Base-by-base conservation (phyloP, 306 rosid genomes). In the Coriaria nepalensis region DNA sequence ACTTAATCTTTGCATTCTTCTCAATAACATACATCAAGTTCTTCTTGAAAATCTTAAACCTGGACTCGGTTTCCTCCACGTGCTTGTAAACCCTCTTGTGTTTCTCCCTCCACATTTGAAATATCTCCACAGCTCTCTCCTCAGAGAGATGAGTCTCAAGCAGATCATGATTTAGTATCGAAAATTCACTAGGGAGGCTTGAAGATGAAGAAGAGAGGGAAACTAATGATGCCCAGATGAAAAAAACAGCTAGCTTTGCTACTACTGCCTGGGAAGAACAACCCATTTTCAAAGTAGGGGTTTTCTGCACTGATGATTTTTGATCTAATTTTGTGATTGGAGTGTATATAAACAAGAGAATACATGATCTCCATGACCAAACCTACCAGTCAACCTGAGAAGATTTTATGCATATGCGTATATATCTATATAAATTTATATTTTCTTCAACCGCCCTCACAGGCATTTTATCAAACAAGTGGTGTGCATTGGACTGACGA, bases 41-140 rank as follows among this genome's bases (percentile, higher is more conserved):
- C 64, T 61, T 68, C 78, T 78, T 73, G 75, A 85, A 85, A 57
- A 58, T 78, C 69, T 73, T 74, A 10, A 81, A 73, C 78, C 82
- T 78, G 55, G 37, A 29, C 52, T 61, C 61, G 8, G 41, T 68
- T 60, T 85, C 92, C 57, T 71, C 93, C 0, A 55, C 62, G 33
- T 70, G 65, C 33, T 4, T 46, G 61, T 84, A 84, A n/a, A 57
- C 55, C 68, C 53, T 80, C 15, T 10, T 43, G 63, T 75, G 76
- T 50, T 75, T 65, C 67, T 55, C 39, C 65, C 53, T 80, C 95
- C 95, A 80, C 9, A 15, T 43, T 47, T 68, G 75, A 59, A 85
- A 80, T n/a, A 85, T 46, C 62, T 85, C 84, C 44, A 72, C 57
- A 10, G 68, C 70, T 63, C 52, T 39, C 55, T 69, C 78, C 63